Percentiles rank a stretch among this genome's conserved stretches.
phyloP scores from a whole-genome alignment of 2,329 filamentous ascomycete genomes.

The Metarhizium guizhouense region DNA sequence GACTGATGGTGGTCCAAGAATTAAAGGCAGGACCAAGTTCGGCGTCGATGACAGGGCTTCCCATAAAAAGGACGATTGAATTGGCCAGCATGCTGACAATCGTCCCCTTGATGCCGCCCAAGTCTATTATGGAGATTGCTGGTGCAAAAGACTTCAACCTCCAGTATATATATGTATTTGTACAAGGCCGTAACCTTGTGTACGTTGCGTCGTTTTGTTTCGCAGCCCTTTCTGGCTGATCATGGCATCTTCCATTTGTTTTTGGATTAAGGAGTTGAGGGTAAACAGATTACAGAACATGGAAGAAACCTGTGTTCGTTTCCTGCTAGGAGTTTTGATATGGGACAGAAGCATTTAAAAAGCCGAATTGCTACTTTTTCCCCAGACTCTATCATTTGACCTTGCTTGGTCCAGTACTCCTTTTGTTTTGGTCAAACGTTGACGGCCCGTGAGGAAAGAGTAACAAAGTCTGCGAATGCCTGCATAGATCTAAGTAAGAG shows the following conservation, averaged over 20 bases:
- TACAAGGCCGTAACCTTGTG: background rate
- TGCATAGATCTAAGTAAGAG: background rate
- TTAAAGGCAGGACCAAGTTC: constrained; percentile 28
- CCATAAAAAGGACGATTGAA: constrained; percentile 34
- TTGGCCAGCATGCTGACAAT: background rate
- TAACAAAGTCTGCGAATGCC: background rate
- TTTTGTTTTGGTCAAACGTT: background rate
- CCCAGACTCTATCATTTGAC: background rate
- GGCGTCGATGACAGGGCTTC: constrained; percentile 2
- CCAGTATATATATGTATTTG: background rate
- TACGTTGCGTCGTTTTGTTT: background rate
- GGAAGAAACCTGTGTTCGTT: background rate
- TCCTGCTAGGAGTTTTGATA: background rate
- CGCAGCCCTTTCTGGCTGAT: background rate
- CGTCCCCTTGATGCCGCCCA: background rate
- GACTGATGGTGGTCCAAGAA: constrained; percentile 22
- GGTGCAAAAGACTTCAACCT: background rate
- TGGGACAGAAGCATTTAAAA: background rate
- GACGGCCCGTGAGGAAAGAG: background rate
- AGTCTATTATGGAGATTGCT: background rate
- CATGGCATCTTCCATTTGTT: background rate
- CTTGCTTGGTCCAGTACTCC: background rate
- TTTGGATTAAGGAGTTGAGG: background rate
- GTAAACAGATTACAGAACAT: background rate
- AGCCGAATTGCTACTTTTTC: background rate